Evolutionary conservation across 2,329 filamentous ascomycete species (phyloP).

Genomic region (Grosmannia huntii): DNA sequence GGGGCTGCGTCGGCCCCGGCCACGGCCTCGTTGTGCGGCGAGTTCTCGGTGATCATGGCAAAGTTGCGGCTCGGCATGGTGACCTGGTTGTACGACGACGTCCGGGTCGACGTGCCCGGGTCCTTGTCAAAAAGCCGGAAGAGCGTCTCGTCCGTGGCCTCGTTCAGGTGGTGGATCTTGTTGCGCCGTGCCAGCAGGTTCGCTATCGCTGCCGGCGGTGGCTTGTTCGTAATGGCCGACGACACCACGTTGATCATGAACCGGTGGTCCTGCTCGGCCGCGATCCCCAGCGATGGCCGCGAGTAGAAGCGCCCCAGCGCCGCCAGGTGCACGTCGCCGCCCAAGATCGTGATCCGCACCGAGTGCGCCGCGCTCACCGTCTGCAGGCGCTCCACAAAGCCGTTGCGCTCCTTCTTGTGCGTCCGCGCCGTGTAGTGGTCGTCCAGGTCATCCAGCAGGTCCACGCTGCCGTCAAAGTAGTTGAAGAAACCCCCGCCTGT

Average conservation of each 20-base stretch:
- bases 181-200: conserved; percentile 86
- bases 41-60: conserved; percentile 80
- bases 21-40: conserved; percentile 35
- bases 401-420: conserved; percentile 77
- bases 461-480: conserved; percentile 84
- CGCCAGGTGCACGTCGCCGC: conserved; percentile 86
- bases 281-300: conserved; percentile 64
- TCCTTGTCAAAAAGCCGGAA: conserved; percentile 87
- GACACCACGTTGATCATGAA: conserved; percentile 95
- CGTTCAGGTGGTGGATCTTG: conserved; percentile 59
- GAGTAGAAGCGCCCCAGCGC: conserved; percentile 92
- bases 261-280: conserved; percentile 71
- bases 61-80: conserved; percentile 93
- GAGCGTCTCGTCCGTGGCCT: conserved; percentile 79
- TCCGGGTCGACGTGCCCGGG: conserved; percentile 65
- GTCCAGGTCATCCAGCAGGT: conserved; percentile 83
- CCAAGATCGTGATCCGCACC: conserved; percentile 79
- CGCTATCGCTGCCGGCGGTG: conserved; percentile 73
- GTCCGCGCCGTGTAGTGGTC: conserved; percentile 91
- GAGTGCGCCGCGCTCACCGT: conserved; percentile 74
- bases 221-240: conserved; percentile 92
- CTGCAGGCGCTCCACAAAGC: conserved; percentile 71
- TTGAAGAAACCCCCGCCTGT: conserved; percentile 73
- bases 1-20: not conserved
- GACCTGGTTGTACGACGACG: conserved; percentile 61